A percentile compares a stretch with the other conserved stretches of the same genome.
phyloP scores from a whole-genome alignment of 2,329 filamentous ascomycete species.

The Talaromyces funiculosus region DNA sequence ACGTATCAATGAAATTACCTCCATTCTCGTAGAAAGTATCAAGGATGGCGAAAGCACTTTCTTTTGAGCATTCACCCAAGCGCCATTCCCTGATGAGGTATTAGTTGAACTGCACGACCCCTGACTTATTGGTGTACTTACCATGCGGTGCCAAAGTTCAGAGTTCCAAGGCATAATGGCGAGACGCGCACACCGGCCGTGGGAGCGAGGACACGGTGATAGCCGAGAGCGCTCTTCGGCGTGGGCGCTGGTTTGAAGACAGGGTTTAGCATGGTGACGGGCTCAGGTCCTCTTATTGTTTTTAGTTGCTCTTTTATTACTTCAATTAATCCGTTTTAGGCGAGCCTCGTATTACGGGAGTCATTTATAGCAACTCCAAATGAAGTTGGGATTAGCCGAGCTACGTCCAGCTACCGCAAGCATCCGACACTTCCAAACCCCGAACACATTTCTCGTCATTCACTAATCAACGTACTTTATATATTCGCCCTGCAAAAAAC shows the following conservation, averaged over 20 bases:
- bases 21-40: conserved; percentile 61
- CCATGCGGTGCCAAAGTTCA: conserved; percentile 35
- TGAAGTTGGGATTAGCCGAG: not conserved
- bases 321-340: not conserved
- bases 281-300: not conserved
- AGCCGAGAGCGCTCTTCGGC: conserved; percentile 53
- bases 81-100: conserved; percentile 29
- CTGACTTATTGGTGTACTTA: conserved; percentile 17
- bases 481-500: no score
- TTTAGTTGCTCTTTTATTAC: not conserved
- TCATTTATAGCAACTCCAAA: not conserved
- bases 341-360: not conserved
- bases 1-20: conserved; percentile 69
- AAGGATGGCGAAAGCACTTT: conserved; percentile 57
- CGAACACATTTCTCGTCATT: not conserved
- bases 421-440: not conserved
- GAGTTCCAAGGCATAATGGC: conserved; percentile 46
- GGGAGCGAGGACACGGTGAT: conserved; percentile 62
- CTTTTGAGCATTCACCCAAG: conserved; percentile 62
- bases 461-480: not conserved
- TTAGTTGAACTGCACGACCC: not conserved
- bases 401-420: not conserved
- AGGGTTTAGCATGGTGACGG: not conserved
- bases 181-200: conserved; percentile 62
- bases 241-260: not conserved